Evolutionary conservation across 2,329 filamentous ascomycete species (phyloP), one percentile per base, ranked within the genome.

Genomic region (Cercospora nicotianae): DNA sequence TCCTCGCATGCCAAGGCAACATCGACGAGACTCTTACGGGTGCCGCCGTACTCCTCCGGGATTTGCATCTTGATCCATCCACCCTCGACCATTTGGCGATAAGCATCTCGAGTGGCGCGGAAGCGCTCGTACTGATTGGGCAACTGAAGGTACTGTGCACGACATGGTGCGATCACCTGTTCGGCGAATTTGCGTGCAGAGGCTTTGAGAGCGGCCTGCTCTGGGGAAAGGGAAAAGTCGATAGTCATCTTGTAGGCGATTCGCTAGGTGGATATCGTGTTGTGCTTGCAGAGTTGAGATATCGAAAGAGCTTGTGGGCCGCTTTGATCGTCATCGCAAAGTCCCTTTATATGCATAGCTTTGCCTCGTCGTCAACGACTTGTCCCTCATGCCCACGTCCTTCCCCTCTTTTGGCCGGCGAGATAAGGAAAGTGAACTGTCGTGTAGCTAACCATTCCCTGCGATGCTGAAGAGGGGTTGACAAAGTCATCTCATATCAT

Each of bases 21-120:
- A 63, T 63, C 60, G 13, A 63, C 39, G 16, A 63, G 60, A 48
- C 60, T 63, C 60, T 63, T 63, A 10, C 42, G 42, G 20, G 42
- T 48, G 20, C 42, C 42, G 42, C 42, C 42, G 3, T 48, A 48
- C 18, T 48, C 42, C 9, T 48, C 42, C 6, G 42, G 42, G 16
- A 48, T 48, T 48, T 48, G 42, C 42, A 48, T 48, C 9, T 20
- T 48, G n/a, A 48, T 48, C 42, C 42, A 48, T 48, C 42, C 42
- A 3, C 42, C 42, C 42, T 48, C 42, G n/a, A 48, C 42, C 42
- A 48, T 48, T 20, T 48, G 42, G n/a, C 42, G 42, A 12, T 48
- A 48, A 12, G 42, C 42, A 7, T 48, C 42, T 3, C 18, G n/a
- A 20, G 42, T 48, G 18, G 42, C 42, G 9, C 42, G 42, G n/a